Base-by-base conservation (phyloP, 345 rosid species). In the Chamaenerion angustifolium region DNA sequence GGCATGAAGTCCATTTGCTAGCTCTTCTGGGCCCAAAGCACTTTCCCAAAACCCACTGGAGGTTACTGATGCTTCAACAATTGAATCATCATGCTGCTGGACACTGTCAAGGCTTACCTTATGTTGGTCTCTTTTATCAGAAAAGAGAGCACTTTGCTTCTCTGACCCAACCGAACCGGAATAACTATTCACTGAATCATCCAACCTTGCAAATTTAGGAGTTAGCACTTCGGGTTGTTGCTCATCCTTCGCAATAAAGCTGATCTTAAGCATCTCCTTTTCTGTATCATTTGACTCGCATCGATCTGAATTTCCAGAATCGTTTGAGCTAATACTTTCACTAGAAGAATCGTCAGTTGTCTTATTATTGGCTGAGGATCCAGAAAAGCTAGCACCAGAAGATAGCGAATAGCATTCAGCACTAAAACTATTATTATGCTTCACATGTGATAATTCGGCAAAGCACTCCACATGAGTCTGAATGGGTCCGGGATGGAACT, bases 261-360 rank as follows among this genome's bases (percentile, higher is more conserved):
- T 45, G 37, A 69, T 61, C 57, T 61, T 76, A 23, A 52, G 69
- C 48, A 40, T 49, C 60, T 71, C 75, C 55, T 52, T 55, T 15
- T 62, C 63, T 58, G 44, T 59, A 68, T 62, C 69, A 63, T 67
- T 65, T 57, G 72, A 61, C 12, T 48, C 54, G 23, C 59, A 58
- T 31, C 64, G 59, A 48, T 78, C 82, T 16, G 68, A 57, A 48
- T 65, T 74, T 61, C 74, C 79, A 42, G 79, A 43, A 64, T 81
- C 96, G 64, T 72, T 69, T 21, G 95, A 78, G 66, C 76, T 59
- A 47, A 69, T 56, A 66, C 90, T 80, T 70, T 74, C 89, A 50
- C 79, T 61, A 46, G 89, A 92, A 71, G 42, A 65, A 54, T 85
- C 85, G 54, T 88, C 99, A 71, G 88, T 75, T 35, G 82, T 81